These are phyloP conservation scores for Aspergillus steynii DNA, from an alignment of 495 filamentous ascomycete species.

Conservation along the genomic window DNA sequence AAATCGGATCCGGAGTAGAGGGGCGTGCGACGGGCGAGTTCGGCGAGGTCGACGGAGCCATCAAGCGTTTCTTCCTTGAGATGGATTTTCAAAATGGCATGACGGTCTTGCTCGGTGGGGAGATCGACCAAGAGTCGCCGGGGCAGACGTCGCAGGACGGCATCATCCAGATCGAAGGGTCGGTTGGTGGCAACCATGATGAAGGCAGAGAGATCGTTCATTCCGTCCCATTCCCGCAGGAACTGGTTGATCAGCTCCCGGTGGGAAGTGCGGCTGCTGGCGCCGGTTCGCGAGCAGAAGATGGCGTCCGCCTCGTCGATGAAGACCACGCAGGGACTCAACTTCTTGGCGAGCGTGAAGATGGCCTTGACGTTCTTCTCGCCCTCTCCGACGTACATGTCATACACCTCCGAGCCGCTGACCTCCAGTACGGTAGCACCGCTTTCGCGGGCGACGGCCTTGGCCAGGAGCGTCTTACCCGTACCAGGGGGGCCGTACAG, in stretches of 20 bases:
- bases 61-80: slow-evolving; percentile 75
- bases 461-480: slow-evolving; percentile 92
- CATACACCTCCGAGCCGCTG: slow-evolving; percentile 77
- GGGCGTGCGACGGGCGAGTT: slow-evolving; percentile 73
- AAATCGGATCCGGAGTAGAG: slow-evolving; percentile 97
- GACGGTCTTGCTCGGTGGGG: slow-evolving; percentile 73
- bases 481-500: slow-evolving; percentile 96
- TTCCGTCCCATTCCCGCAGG: slow-evolving; percentile 95
- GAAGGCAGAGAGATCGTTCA: slow-evolving; percentile 83
- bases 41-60: slow-evolving; percentile 63
- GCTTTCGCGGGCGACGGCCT: slow-evolving; percentile 93
- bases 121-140: slow-evolving; percentile 85
- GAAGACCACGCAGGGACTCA: slow-evolving; percentile 92
- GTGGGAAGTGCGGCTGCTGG: slow-evolving; percentile 61
- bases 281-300: slow-evolving; percentile 68
- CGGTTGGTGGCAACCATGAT: slow-evolving; percentile 99
- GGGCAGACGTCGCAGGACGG: slow-evolving; percentile 80
- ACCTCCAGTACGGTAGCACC: slow-evolving; percentile 82
- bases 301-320: slow-evolving; percentile 96
- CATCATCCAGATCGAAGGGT: slow-evolving; percentile 94
- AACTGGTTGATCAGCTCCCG: slow-evolving; percentile 98
- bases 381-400: slow-evolving; percentile 94
- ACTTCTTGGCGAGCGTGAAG: slow-evolving; percentile 86
- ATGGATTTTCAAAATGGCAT: slow-evolving; percentile 80
- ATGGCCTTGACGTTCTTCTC: slow-evolving; percentile 97